A percentile compares a stretch with the other conserved stretches of the same genome.
Evolutionary conservation across 257 asterid species (phyloP).

Genomic region (Solanum rostratum): DNA sequence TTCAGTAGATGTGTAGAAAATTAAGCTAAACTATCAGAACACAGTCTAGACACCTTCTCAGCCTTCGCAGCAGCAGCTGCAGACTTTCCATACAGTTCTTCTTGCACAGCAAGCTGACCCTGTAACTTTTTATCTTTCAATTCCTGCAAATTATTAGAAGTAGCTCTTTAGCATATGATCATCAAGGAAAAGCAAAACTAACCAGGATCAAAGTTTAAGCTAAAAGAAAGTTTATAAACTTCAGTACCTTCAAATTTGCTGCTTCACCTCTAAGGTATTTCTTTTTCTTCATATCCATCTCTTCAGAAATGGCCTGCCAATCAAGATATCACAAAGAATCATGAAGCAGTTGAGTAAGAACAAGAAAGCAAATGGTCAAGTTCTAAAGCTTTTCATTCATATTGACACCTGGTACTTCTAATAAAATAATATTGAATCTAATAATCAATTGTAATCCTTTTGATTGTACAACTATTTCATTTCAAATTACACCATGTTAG

Average conservation of each 20-base stretch:
- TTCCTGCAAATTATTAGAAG: conserved; percentile 16
- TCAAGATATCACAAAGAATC: background rate
- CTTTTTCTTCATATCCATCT: conserved; percentile 41
- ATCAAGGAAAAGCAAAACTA: background rate
- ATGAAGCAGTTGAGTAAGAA: background rate
- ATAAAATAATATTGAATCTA: background rate
- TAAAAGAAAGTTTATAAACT: background rate
- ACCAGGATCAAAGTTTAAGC: background rate
- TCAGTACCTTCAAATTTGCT: conserved; percentile 54
- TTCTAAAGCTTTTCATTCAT: background rate
- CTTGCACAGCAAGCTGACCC: conserved; percentile 79
- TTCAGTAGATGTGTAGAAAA: background rate
- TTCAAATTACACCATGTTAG: background rate
- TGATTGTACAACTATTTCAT: background rate
- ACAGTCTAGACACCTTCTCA: conserved; percentile 51
- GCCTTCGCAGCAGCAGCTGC: conserved; percentile 79
- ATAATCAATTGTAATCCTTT: background rate
- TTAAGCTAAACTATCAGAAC: background rate
- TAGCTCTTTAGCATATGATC: background rate
- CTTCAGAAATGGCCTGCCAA: conserved; percentile 42
- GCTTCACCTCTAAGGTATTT: conserved; percentile 78
- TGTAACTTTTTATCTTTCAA: conserved; percentile 68
- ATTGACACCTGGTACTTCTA: background rate
- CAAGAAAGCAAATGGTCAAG: background rate
- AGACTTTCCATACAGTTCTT: conserved; percentile 56